phyloP scores from a whole-genome alignment of 2,329 filamentous ascomycete species.

The Trichoderma sp. region DNA sequence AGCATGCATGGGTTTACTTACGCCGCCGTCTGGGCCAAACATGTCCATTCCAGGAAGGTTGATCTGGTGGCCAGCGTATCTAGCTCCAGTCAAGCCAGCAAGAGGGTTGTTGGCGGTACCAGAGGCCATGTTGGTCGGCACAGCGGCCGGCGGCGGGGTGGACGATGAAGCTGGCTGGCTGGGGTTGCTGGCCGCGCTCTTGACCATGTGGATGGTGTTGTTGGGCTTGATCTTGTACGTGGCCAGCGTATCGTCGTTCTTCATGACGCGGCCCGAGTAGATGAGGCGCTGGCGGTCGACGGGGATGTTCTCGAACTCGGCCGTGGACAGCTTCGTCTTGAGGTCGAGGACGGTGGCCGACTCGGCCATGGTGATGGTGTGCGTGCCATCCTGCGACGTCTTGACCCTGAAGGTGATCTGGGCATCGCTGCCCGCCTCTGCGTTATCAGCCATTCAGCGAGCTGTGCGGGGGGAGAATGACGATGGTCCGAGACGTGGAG shows the following conservation, averaged over 20 bases:
- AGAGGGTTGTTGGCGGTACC: conserved; percentile 86
- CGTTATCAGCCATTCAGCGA: conserved; percentile 64
- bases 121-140: conserved; percentile 75
- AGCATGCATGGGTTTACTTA: conserved; percentile 53
- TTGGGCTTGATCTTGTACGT: conserved; percentile 94
- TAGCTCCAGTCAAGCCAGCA: conserved; percentile 85
- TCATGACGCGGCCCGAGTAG: conserved; percentile 95
- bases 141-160: conserved; percentile 48
- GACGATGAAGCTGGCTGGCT: conserved; percentile 46
- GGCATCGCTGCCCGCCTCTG: conserved; percentile 62
- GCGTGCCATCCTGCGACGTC: conserved; percentile 87
- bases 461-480: conserved; percentile 7
- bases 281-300: conserved; percentile 90
- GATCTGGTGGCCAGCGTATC: conserved; percentile 84
- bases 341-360: conserved; percentile 79
- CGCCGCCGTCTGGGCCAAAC: conserved; percentile 92
- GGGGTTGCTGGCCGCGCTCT: conserved; percentile 87
- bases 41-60: conserved; percentile 83
- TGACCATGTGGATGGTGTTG: conserved; percentile 95
- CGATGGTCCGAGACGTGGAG: neutral
- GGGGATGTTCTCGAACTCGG: conserved; percentile 84
- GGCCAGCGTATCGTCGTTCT: conserved; percentile 83
- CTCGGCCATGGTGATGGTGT: conserved; percentile 76
- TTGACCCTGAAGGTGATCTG: conserved; percentile 97
- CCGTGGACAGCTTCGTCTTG: conserved; percentile 80